Evolutionary conservation across 1,139 yeast species (phyloP).

Genomic region (Blastobotrys ciferrii): DNA sequence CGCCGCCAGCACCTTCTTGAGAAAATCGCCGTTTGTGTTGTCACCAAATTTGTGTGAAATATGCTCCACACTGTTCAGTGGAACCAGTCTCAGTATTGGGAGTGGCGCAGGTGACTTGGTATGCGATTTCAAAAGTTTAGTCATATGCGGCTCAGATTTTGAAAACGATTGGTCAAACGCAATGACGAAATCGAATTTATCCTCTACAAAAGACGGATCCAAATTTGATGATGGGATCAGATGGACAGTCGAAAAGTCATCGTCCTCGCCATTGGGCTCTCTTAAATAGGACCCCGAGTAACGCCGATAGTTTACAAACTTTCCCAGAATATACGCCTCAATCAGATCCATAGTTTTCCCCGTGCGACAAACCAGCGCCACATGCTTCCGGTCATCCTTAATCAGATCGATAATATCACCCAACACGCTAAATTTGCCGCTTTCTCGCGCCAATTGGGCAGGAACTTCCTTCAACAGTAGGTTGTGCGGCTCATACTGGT

Average conservation of each 20-base stretch:
- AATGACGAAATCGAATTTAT: constrained; percentile 56
- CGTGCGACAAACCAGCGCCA: constrained; percentile 51
- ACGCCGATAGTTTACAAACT: constrained; percentile 60
- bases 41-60: constrained; percentile 25
- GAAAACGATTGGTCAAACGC: constrained; percentile 72
- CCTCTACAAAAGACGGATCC: constrained; percentile 28
- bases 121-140: neutral
- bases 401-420: constrained; percentile 47
- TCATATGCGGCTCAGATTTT: constrained; percentile 39
- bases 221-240: constrained; percentile 34
- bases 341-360: constrained; percentile 71
- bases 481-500: constrained; percentile 83
- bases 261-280: constrained; percentile 25
- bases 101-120: constrained; percentile 35
- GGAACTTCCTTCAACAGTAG: constrained; percentile 77
- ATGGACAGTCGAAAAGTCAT: constrained; percentile 32
- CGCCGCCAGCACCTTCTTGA: constrained; percentile 67
- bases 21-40: constrained; percentile 15
- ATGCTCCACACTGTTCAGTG: constrained; percentile 82
- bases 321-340: constrained; percentile 74
- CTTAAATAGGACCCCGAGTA: constrained; percentile 53
- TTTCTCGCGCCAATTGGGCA: constrained; percentile 67
- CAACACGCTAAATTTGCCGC: constrained; percentile 79
- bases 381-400: constrained; percentile 42
- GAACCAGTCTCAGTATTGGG: constrained; percentile 67